These are phyloP conservation scores for Kwoniella shandongensis DNA, from an alignment of 768 basidiomycete species.

Conservation along the genomic window DNA sequence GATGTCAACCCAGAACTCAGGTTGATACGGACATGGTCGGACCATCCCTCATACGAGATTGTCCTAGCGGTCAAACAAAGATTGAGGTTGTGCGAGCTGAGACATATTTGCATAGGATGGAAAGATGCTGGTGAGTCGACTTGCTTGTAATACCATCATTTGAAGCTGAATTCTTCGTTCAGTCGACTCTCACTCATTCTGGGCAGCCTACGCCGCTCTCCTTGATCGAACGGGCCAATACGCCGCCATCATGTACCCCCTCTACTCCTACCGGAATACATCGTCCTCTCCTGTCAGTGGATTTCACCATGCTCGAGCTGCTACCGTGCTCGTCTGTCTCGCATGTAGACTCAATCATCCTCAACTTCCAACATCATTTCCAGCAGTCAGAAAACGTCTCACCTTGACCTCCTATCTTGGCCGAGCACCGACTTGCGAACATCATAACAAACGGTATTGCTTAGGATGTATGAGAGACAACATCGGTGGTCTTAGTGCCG, in stretches of 20 bases:
- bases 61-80: conserved; percentile 8
- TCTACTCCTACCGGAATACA: no score
- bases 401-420: conserved; percentile 15
- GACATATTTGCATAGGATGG: conserved; percentile 15
- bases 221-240: conserved; percentile 21
- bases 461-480: conserved; percentile 15
- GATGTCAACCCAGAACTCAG: not conserved
- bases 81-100: conserved; percentile 15
- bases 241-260: conserved; percentile 12
- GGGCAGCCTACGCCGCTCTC: conserved; percentile 21
- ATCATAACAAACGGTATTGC: conserved; percentile 21
- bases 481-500: not conserved
- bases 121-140: conserved; percentile 15
- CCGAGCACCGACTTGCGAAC: conserved; percentile 18
- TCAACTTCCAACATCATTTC: conserved; percentile 13
- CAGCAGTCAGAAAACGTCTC: conserved; percentile 10
- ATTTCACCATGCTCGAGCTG: conserved; percentile 20
- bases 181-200: conserved; percentile 32
- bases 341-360: conserved; percentile 31
- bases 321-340: conserved; percentile 22
- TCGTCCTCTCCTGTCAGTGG: no score
- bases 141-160: not conserved
- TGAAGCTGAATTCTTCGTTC: not conserved
- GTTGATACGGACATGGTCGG: not conserved
- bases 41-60: conserved; percentile 8